Evolutionary conservation across 1,284 basidiomycete genomes (phyloP).

Genomic region (Heterobasidion irregulare): DNA sequence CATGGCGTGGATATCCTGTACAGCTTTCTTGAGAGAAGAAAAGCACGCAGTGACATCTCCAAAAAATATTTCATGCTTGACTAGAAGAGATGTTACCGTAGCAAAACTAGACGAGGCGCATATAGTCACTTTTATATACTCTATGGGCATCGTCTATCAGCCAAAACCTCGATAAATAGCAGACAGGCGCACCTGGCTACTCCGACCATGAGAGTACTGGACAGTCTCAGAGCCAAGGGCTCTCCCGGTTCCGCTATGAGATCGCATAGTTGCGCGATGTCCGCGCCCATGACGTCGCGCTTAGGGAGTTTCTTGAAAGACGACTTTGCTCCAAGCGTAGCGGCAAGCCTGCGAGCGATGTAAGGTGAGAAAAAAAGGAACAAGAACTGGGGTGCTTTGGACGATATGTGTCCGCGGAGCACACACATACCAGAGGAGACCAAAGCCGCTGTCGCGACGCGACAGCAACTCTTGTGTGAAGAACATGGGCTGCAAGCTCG

Average conservation of each 20-base stretch:
- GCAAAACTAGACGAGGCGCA: not conserved
- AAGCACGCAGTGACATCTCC: conserved; percentile 76
- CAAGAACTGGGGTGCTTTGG: not conserved
- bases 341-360: conserved; percentile 60
- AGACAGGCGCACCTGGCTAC: conserved; percentile 57
- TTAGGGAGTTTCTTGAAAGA: conserved; percentile 76
- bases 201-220: conserved; percentile 82
- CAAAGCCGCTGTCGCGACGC: conserved; percentile 72
- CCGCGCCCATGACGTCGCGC: conserved; percentile 71
- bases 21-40: conserved; percentile 63
- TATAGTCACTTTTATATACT: conserved; percentile 13
- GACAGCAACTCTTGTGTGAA: conserved; percentile 67
- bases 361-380: not conserved
- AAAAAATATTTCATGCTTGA: conserved; percentile 76
- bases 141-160: not conserved
- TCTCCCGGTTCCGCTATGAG: conserved; percentile 77
- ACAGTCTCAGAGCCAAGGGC: conserved; percentile 76
- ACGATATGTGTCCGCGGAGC: not conserved
- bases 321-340: conserved; percentile 79
- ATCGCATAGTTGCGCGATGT: conserved; percentile 72
- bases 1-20: conserved; percentile 48
- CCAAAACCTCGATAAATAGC: too few relatives aligned
- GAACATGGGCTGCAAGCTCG: conserved; percentile 43
- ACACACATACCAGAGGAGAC: conserved; percentile 58
- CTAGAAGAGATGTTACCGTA: conserved; percentile 39